Evolutionary conservation across 2,329 filamentous ascomycete species (phyloP).

Genomic region (Chalara sp.): DNA sequence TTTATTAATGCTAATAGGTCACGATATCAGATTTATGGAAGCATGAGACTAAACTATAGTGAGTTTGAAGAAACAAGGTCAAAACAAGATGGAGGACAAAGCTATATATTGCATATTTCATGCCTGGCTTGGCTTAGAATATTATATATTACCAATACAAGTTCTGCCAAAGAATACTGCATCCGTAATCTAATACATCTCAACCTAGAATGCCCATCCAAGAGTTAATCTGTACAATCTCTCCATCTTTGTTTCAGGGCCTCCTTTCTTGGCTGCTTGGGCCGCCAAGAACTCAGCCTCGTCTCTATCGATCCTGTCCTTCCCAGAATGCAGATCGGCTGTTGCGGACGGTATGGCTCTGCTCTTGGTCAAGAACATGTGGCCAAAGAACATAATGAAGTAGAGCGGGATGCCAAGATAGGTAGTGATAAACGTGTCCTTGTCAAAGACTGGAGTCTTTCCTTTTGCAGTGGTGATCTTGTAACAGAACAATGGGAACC

Average conservation of each 20-base stretch:
- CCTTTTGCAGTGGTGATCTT: constrained; percentile 27
- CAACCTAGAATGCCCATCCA: constrained; percentile 7
- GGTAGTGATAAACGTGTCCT: constrained; percentile 58
- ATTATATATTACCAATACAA: no score
- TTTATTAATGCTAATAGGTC: no score
- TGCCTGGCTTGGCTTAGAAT: no score
- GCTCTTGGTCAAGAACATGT: constrained; percentile 39
- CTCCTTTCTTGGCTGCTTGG: constrained; percentile 13
- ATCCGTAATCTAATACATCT: no score
- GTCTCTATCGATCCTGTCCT: constrained; percentile 53
- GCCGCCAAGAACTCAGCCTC: constrained; percentile 35
- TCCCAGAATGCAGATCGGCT: constrained; percentile 52
- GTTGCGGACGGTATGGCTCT: constrained; percentile 39
- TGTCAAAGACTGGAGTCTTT: constrained; percentile 49
- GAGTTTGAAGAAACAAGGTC: no score
- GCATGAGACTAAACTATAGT: no score
- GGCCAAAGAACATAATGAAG: constrained; percentile 50
- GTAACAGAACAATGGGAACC: constrained; percentile 62
- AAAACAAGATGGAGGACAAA: no score
- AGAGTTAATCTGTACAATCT: constrained; percentile 9
- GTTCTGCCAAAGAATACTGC: no score
- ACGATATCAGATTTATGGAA: no score
- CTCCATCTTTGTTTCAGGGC: constrained; percentile 7
- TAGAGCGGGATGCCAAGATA: constrained; percentile 60
- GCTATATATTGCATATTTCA: no score